Evolutionary conservation across 345 rosid species (phyloP).

Genomic region (Moricandia arvensis): DNA sequence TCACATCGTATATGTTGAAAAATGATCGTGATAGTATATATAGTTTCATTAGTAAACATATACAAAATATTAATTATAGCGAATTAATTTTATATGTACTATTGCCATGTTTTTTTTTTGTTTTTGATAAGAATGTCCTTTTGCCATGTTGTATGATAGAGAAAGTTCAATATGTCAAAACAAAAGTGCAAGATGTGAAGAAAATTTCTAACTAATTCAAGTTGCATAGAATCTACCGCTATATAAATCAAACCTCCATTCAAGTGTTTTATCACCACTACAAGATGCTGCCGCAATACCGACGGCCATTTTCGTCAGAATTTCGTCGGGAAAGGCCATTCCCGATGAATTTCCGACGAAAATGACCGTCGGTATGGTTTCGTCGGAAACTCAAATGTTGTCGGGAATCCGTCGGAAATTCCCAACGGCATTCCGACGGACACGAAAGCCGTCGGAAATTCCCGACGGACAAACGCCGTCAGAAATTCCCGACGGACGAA

Average conservation of each 20-base stretch:
- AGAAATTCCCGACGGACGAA: no score
- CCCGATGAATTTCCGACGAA: no score
- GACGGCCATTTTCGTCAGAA: no score
- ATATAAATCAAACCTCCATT: conserved; percentile 8
- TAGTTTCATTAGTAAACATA: background rate
- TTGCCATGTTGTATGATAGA: conserved; percentile 7
- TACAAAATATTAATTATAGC: background rate
- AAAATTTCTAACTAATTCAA: conserved; percentile 8
- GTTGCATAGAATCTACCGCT: background rate
- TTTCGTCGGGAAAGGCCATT: no score
- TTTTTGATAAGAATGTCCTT: no score
- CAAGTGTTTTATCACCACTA: background rate
- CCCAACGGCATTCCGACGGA: no score
- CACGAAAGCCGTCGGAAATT: no score
- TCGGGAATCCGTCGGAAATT: no score
- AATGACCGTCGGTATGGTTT: no score
- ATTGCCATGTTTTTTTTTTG: conserved; percentile 13
- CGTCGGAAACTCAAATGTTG: no score
- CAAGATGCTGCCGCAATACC: no score
- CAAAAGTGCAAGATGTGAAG: background rate
- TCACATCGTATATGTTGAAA: conserved; percentile 2
- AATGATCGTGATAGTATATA: background rate
- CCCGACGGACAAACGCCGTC: no score
- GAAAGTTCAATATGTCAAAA: background rate
- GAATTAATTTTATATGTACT: background rate